Base-by-base conservation (phyloP, 495 filamentous ascomycete genomes). In the Xylaria curta region DNA sequence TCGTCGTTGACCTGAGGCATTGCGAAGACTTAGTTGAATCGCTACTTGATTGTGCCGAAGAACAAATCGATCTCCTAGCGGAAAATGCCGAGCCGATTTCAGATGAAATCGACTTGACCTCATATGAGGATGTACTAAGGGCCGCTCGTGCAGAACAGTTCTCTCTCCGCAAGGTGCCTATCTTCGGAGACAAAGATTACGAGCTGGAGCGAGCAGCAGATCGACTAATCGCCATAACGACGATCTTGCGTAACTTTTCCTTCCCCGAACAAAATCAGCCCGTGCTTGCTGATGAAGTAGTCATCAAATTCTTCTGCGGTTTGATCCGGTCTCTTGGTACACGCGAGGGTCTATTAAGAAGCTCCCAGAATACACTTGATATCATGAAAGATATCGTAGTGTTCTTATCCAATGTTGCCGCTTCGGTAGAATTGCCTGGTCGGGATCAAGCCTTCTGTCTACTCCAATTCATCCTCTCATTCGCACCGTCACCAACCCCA, bases 361-460 rank as follows among this genome's bases (percentile, higher is more conserved):
- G 89, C 8, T 85, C 95, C 73, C 82, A 84, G 71, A 96, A 97
- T 81, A 95, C 92, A 5, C 81, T 97, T 76, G 95, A 99, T 79
- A 93, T 99, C 75, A 97, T 97, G 92, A 99, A 99, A 80, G 96
- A 99, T 80, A 85, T 94, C 17, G 89, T 98, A 69, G 91, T 91
- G 53, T 91, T 94, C 67, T 84, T 99, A 47, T 96, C 94, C 69
- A 98, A 99, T 78, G 86, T 95, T 67, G 88, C 94, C 21, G 89
- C 94, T 69, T 85, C 87, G 26, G 89, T 99, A 67, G 90, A 93
- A 75, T 83, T 99, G 38, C 92, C 96, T 19, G 92, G 91, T 33
- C 91, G 93, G 74, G 95, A 98, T 71, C 95, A 99, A 76, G 94
- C 95, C 0, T 83, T 92, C 56, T 93, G 91, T 78, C 85, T 98